Base-by-base conservation (phyloP, 2,329 filamentous ascomycete species). In the Elsinoe australis region DNA sequence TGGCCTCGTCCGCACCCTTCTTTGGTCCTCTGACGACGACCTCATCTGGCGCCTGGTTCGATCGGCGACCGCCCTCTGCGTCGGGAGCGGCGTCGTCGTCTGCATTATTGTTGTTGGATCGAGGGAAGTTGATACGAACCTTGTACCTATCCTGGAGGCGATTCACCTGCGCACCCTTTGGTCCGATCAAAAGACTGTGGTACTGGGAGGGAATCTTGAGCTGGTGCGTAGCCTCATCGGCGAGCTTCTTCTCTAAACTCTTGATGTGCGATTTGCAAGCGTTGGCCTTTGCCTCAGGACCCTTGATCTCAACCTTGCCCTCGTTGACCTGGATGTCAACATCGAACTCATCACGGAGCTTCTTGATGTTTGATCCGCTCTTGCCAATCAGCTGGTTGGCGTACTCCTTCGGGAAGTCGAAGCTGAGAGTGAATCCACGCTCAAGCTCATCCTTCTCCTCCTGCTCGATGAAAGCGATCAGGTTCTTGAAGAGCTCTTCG, bases 51-150 rank as follows among this genome's bases (percentile, higher is more conserved):
- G 78, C 82, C 66, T 95, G 90, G 58, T 85, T 78, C 45, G 70
- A 66, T 53, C 78, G 79, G 50, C 71, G 72, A 45, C 72, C 71
- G 51, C 90, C 84, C 21, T 75, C 74, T 29, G 76, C 81, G 57
- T 90, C 88, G 10, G 73, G 76, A 53, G 77, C 76, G 10, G 80
- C 78, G 51, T 81, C 76, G 49, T 94, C 87, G 51, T 92, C 85
- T 51, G 77, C 65, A 42, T 63, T 64, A 46, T 59, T 59, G 44
- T 61, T 58, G 33, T 65, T 69, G 41, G 75, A 71, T 62, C 88
- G 86, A 32, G 92, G 92, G 73, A 98, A 98, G 70, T 95, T 90
- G 58, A 98, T 92, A 54, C 89, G 82, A 33, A 98, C 92, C 62
- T 85, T 83, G 73, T 98, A 95, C 38, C 89, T 84, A 49, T 83